Conservation (phyloP, 1,284 basidiomycete species). For the Trichosporon sp. region DNA sequence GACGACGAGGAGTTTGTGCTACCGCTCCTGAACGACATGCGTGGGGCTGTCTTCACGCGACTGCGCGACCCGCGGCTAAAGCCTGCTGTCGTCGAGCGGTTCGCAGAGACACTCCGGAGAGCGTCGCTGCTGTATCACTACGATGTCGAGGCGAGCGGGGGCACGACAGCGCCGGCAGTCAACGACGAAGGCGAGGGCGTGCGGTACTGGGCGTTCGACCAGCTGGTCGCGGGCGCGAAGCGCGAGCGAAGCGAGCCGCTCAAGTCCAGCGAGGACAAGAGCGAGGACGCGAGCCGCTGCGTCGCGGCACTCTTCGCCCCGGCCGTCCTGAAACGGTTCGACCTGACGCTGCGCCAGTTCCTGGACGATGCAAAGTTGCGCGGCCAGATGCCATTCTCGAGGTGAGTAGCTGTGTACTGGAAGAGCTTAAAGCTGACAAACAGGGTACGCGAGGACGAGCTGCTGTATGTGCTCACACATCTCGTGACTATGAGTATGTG, state of each 20-base stretch:
- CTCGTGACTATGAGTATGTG: conserved; percentile 70
- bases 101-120: conserved; percentile 72
- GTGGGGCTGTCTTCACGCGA: conserved; percentile 75
- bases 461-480: conserved; percentile 78
- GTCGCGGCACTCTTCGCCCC: conserved; percentile 27
- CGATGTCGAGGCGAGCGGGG: conserved; percentile 36
- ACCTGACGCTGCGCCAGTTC: conserved; percentile 68
- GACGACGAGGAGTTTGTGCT: conserved; percentile 90
- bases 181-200: conserved; percentile 76
- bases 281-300: neutral
- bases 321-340: conserved; percentile 71
- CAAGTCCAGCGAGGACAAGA: no score
- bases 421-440: neutral
- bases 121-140: conserved; percentile 70
- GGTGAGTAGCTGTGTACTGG: conserved; percentile 59
- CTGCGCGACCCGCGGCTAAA: conserved; percentile 72
- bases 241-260: neutral
- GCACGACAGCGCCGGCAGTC: conserved; percentile 46
- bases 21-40: conserved; percentile 73
- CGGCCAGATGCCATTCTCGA: conserved; percentile 79
- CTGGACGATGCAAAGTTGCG: conserved; percentile 79
- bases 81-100: conserved; percentile 68
- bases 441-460: conserved; percentile 84
- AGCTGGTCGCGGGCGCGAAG: conserved; percentile 64
- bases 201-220: conserved; percentile 91